Conservation (phyloP, 345 rosid genomes). For the Eucalyptus dawsonii region DNA sequence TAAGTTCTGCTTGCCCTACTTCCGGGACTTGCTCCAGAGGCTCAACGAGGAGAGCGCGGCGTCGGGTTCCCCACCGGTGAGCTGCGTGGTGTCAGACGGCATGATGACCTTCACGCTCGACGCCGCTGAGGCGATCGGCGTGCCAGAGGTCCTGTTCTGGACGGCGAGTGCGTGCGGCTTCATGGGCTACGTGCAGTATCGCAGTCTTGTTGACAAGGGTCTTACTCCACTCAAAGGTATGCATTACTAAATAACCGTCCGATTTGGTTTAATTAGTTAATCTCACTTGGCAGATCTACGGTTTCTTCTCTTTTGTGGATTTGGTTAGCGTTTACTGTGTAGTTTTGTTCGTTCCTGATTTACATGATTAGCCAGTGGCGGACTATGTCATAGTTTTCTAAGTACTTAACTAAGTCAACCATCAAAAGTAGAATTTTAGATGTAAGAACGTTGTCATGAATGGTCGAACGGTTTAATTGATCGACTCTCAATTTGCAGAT, state of each 20-base stretch:
- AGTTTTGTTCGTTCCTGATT: background rate
- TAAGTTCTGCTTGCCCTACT: background rate
- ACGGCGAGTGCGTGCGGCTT: background rate
- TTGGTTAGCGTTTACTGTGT: background rate
- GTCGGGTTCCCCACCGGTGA: background rate
- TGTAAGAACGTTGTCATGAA: background rate
- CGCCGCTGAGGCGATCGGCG: background rate
- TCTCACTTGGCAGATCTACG: background rate
- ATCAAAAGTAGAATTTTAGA: background rate
- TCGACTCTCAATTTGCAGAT: slow-evolving; percentile 10
- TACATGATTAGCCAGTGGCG: background rate
- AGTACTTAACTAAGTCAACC: background rate
- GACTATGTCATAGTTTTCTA: background rate
- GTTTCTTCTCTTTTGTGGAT: background rate
- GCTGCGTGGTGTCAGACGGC: background rate
- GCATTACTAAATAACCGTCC: background rate
- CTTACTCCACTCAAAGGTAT: background rate
- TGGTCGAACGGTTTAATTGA: background rate
- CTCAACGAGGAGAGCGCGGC: background rate
- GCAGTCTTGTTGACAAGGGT: background rate
- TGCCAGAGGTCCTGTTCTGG: background rate
- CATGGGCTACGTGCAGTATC: background rate
- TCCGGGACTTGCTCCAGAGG: background rate
- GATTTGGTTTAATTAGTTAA: background rate
- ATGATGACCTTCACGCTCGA: background rate